phyloP scores from a whole-genome alignment of 2,329 filamentous ascomycete genomes.

The Plectosphaerella sp. region DNA sequence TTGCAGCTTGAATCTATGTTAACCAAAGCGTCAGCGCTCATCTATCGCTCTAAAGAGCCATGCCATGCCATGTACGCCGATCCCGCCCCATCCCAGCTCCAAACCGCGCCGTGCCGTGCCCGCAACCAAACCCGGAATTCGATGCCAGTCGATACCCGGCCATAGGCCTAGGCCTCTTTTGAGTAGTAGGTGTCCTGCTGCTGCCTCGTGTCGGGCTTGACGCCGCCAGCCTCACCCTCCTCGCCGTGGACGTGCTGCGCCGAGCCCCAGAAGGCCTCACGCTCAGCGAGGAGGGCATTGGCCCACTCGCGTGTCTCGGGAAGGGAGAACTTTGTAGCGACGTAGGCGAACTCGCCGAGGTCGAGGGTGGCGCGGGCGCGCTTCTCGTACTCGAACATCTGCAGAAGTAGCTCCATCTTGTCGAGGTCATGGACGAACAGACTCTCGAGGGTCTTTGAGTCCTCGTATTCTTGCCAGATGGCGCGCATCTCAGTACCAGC shows the following conservation, averaged over 20 bases:
- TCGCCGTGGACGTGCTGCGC: slow-evolving; percentile 44
- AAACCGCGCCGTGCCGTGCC: too few relatives aligned
- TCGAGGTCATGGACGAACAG: slow-evolving; percentile 94
- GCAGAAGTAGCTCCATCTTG: slow-evolving; percentile 90
- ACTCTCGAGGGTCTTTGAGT: slow-evolving; percentile 76
- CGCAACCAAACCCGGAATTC: too few relatives aligned
- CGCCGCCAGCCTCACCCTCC: slow-evolving; percentile 30
- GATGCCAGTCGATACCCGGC: too few relatives aligned
- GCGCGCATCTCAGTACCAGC: slow-evolving; percentile 67
- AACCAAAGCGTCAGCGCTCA: neutral
- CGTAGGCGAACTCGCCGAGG: slow-evolving; percentile 81
- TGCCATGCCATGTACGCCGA: neutral
- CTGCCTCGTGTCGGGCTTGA: slow-evolving; percentile 28
- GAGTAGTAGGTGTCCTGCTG: slow-evolving; percentile 49
- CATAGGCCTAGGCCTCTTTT: slow-evolving; percentile 9
- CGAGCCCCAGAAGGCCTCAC: slow-evolving; percentile 65
- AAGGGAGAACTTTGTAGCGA: slow-evolving; percentile 67
- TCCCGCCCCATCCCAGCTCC: neutral
- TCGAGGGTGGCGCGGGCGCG: slow-evolving; percentile 61
- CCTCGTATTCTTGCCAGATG: slow-evolving; percentile 96
- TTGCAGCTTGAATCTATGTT: neutral
- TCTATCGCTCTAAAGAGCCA: too few relatives aligned
- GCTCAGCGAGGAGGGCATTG: slow-evolving; percentile 69
- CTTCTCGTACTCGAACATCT: slow-evolving; percentile 96
- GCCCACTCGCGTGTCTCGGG: slow-evolving; percentile 80